Evolutionary conservation across 805 yeast genomes (phyloP).

Genomic region (Ogataea paraovalis): DNA sequence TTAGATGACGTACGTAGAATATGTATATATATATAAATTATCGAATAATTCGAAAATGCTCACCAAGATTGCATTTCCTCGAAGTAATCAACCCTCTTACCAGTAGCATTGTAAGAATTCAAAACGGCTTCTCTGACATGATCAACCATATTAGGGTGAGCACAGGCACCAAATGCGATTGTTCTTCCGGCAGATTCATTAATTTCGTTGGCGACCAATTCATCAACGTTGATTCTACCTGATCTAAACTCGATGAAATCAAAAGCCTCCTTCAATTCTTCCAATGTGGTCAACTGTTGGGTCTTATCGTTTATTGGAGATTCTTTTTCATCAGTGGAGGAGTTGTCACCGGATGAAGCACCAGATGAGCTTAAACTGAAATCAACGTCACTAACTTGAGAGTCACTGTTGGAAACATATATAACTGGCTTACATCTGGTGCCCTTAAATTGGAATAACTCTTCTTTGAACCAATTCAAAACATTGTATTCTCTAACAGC

Average conservation of each 20-base stretch:
- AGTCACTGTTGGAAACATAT: slow-evolving; percentile 37
- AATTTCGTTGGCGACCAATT: slow-evolving; percentile 36
- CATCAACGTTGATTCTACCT: slow-evolving; percentile 40
- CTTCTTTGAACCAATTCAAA: slow-evolving; percentile 48
- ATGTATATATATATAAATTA: too few relatives aligned
- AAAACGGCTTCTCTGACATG: slow-evolving; percentile 24
- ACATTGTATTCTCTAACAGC: slow-evolving; percentile 49
- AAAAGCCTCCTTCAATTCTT: slow-evolving; percentile 23
- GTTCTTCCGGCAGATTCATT: slow-evolving; percentile 32
- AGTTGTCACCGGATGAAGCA: slow-evolving; percentile 7
- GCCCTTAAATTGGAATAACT: slow-evolving; percentile 32
- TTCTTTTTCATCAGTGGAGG: slow-evolving; percentile 10
- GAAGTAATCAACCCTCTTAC: slow-evolving; percentile 27
- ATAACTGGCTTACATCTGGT: slow-evolving; percentile 36
- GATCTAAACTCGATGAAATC: slow-evolving; percentile 39
- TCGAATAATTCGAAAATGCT: neutral
- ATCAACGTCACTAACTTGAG: slow-evolving; percentile 10
- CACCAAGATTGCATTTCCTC: slow-evolving; percentile 37
- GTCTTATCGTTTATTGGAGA: slow-evolving; percentile 14
- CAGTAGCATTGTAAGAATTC: slow-evolving; percentile 7
- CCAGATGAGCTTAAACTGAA: slow-evolving; percentile 3
- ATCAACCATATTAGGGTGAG: slow-evolving; percentile 41
- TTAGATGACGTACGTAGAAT: too few relatives aligned
- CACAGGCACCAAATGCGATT: slow-evolving; percentile 47
- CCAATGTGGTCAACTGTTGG: slow-evolving; percentile 6